These are phyloP conservation scores for Nemania sp. DNA, from an alignment of 2,329 filamentous ascomycete genomes.

Conservation along the genomic window DNA sequence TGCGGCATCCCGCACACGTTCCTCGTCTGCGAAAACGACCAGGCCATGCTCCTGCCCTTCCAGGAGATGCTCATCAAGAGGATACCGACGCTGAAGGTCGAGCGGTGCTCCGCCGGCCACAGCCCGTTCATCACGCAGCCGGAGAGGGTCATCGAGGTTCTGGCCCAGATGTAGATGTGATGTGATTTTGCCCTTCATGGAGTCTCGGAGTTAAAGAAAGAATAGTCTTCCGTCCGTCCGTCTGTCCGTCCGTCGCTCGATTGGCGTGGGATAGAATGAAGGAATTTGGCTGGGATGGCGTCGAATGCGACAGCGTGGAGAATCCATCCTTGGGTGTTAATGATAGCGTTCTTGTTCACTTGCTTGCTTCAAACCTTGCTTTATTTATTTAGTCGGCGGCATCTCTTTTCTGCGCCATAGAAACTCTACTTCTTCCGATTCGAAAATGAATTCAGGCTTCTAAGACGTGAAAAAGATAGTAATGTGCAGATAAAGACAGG, in stretches of 20 bases:
- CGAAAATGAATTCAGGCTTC: background rate
- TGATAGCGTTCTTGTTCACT: too few species aligned
- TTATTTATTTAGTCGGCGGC: too few species aligned
- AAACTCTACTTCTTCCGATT: background rate
- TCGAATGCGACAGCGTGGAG: background rate
- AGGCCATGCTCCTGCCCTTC: slow-evolving; percentile 17
- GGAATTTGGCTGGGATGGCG: background rate
- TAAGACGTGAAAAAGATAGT: background rate
- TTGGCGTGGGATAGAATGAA: background rate
- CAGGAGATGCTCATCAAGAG: slow-evolving; percentile 21
- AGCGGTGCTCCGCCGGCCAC: slow-evolving; percentile 15
- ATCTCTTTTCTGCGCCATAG: too few species aligned
- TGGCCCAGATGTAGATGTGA: slow-evolving; percentile 12
- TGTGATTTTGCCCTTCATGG: background rate
- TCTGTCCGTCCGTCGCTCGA: background rate
- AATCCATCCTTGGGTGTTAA: too few species aligned
- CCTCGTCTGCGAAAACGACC: slow-evolving; percentile 22
- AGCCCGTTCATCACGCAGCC: slow-evolving; percentile 25
- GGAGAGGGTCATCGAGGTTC: slow-evolving; percentile 20
- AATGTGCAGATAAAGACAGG: background rate
- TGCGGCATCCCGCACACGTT: slow-evolving; percentile 26
- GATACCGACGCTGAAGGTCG: slow-evolving; percentile 17
- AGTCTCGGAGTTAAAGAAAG: background rate
- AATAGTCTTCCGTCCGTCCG: too few species aligned
- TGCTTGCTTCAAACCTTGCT: too few species aligned